Percentiles rank a stretch among this genome's conserved stretches.
phyloP scores from a whole-genome alignment of 1,284 basidiomycete species.

The Apiotrichum laibachii region DNA sequence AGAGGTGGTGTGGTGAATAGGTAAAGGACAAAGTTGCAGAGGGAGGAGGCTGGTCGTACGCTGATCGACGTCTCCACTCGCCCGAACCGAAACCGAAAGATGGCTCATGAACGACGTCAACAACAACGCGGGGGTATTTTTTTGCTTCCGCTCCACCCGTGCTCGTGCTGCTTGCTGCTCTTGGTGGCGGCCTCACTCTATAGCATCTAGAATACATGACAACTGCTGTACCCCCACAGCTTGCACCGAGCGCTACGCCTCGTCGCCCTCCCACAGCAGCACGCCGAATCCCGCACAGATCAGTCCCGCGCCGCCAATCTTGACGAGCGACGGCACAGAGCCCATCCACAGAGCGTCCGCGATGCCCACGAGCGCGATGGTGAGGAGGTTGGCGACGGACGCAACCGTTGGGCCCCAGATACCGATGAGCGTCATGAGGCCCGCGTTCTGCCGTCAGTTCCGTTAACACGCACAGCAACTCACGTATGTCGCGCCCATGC shows the following conservation, averaged over 20 bases:
- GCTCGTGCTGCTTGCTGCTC: too few species aligned
- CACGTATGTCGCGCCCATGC: slow-evolving; percentile 46
- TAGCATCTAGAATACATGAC: slow-evolving; percentile 3
- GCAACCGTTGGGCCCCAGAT: slow-evolving; percentile 50
- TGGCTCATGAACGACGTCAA: background rate
- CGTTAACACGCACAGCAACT: slow-evolving; percentile 13
- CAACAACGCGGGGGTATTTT: background rate
- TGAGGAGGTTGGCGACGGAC: slow-evolving; percentile 50
- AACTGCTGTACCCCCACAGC: too few species aligned
- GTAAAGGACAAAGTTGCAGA: background rate
- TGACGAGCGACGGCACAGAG: slow-evolving; percentile 37
- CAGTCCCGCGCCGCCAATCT: slow-evolving; percentile 43
- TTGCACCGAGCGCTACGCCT: background rate
- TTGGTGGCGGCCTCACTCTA: background rate
- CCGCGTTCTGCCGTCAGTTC: slow-evolving; percentile 40
- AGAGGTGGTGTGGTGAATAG: background rate
- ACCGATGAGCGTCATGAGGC: slow-evolving; percentile 51
- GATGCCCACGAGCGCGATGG: slow-evolving; percentile 50
- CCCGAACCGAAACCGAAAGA: background rate
- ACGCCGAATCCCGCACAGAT: slow-evolving; percentile 49
- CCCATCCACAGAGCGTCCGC: slow-evolving; percentile 48
- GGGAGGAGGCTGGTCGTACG: background rate
- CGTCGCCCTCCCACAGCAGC: slow-evolving; percentile 47
- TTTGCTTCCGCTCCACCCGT: background rate
- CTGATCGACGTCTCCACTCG: background rate